Evolutionary conservation across 2,329 filamentous ascomycete genomes (phyloP), one percentile per base, ranked within the genome.

Genomic region (Penicillium sp.): DNA sequence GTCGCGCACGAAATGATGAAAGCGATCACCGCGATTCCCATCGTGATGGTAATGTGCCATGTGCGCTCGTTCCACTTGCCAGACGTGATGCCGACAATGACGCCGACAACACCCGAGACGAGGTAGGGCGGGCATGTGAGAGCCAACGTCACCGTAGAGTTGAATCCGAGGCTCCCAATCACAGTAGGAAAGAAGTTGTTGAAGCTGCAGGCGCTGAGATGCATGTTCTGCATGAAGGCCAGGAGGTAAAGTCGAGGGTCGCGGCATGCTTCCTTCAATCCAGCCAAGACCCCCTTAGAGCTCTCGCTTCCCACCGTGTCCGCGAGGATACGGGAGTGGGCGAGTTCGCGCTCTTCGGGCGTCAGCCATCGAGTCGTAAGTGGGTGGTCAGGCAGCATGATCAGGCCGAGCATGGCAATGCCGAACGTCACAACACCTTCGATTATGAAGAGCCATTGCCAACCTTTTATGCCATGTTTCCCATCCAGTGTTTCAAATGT

Each of bases 141-240:
- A 1, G 82, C 77, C 1, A 85, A 74, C 0, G 82, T 83, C 31
- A 83, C 78, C 3, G 80, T 83, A 0, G 63, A 72, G 55, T 69
- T 75, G 70, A 82, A 83, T 0, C 80, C 79, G 0, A 84, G 76
- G 3, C 78, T 80, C 30, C 77, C 69, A 35, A 84, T 77, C 1
- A 81, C 78, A 1, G 78, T 78, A 0, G 79, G 79, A 70, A 78
- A 78, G 71, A 79, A 78, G 70, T 75, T 81, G 67, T 80, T 78
- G 72, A 81, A 82, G 0, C 73, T 73, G 45, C 76, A 77, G 26
- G 78, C 78, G 13, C 75, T 78, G 51, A 82, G 68, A 66, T 81
- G 79, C 73, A 80, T 77, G 64, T 81, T 80, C 64, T 82, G 79
- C 76, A 82, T 80, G 61, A 81, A 73, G 7, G 70, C 71, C 31